These are phyloP conservation scores for Gelatoporia subvermispora DNA, from an alignment of 768 basidiomycete genomes.

Conservation along the genomic window DNA sequence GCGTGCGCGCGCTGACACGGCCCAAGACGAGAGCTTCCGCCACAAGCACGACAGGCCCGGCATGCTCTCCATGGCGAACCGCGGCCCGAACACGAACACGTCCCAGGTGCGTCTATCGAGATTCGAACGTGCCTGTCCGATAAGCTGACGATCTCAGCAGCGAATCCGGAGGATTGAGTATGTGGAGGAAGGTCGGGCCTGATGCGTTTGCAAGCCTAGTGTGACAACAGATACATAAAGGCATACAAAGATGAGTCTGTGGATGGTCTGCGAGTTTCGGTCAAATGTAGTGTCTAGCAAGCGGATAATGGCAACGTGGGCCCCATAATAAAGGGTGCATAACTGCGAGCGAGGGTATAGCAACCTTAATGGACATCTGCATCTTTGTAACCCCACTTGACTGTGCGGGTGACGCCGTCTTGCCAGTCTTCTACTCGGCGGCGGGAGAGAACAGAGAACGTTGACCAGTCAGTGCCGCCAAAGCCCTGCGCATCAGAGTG, in stretches of 20 bases:
- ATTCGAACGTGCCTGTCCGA: too few relatives aligned
- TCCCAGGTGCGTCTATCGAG: conserved; percentile 39
- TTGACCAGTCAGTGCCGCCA: conserved; percentile 67
- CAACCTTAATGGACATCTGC: conserved; percentile 46
- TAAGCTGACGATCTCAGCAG: too few relatives aligned
- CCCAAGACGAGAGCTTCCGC: conserved; percentile 36
- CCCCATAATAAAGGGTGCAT: too few relatives aligned
- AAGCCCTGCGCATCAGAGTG: conserved; percentile 66
- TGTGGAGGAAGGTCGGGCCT: too few relatives aligned
- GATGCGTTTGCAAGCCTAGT: not conserved
- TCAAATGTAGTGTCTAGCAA: too few relatives aligned
- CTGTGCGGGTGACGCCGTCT: conserved; percentile 43
- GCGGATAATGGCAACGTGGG: too few relatives aligned
- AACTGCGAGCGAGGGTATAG: too few relatives aligned
- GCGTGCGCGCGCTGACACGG: not conserved
- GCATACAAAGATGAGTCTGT: not conserved
- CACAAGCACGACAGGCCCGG: conserved; percentile 33
- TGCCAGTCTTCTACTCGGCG: conserved; percentile 68
- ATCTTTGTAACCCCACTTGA: conserved; percentile 54
- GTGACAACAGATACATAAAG: conserved; percentile 2
- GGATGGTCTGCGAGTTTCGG: too few relatives aligned
- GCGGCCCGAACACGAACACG: conserved; percentile 46
- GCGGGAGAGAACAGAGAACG: conserved; percentile 63
- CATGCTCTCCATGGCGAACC: conserved; percentile 47
- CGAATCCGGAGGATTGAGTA: too few relatives aligned